Base-by-base conservation (phyloP, 2,329 filamentous ascomycete genomes). In the Beauveria australis region DNA sequence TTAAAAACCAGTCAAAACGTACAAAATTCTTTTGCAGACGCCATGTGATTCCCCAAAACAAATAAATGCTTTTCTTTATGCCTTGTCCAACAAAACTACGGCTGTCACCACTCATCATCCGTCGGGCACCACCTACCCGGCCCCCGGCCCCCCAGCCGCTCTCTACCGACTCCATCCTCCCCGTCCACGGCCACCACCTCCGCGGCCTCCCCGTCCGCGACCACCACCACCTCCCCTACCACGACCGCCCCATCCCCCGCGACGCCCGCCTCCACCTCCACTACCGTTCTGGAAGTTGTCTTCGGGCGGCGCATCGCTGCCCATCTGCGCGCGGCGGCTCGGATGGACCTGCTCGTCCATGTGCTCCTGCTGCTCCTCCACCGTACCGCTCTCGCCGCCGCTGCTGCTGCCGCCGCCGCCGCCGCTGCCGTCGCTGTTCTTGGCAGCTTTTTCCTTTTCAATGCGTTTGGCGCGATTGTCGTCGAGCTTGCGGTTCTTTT, bases 401-500 rank as follows among this genome's bases (percentile, higher is more conserved):
- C 63, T 8, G 4, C 26, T 5, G 7, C 26, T 5, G 5, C 5
- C 26, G 2, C 26, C 28, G 8, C 28, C 1, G 28, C 7, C 60
- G 70, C 68, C 65, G 59, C 60, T 5, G 64, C 64, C 66, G 74
- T 75, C 33, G 63, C 67, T 43, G 64, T 63, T 64, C 66, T 75
- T 75, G 63, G 67, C 70, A 58, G 67, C 70, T 70, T 76, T 77
- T 72, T 81, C 76, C 61, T 76, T 75, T 66, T 78, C 73, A 37
- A 79, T 77, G 41, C 81, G 73, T 66, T 79, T 75, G 51, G 73
- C 69, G 47, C 82, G 77, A 73, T 83, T 80, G 69, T 89, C 91
- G 66, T 90, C 84, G 54, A 97, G 81, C 76, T 92, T 93, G 68
- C 83, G 79, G 77, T 97, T 97, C 83, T 96, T 97, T 61, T 82